Base-by-base conservation (phyloP, 345 rosid species). In the Corchorus capsularis region DNA sequence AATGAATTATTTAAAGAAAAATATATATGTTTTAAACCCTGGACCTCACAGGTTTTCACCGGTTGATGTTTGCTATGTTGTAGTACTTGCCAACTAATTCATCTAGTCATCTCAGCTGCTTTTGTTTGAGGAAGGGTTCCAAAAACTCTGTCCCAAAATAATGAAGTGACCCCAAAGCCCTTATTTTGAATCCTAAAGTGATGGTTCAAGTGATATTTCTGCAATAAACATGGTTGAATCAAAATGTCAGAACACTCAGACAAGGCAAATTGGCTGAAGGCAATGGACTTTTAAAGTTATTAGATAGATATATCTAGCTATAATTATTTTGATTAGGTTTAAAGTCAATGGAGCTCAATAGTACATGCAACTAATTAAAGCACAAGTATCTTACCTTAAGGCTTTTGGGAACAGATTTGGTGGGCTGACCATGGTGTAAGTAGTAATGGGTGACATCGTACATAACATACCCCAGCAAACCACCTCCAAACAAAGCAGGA, bases 141-240 rank as follows among this genome's bases (percentile, higher is more conserved):
- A 16, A 96, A 93, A 69, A 92, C 91, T 75, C 69, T 79, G 86
- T 93, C 99, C 99, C 98, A 96, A 5, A 96, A 69, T 0, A 92
- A n/a, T 3, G 99, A 93, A 67, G 99, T 93, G 78, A 93, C 91
- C 72, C 99, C 98, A 69, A 90, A 96, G 4, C 99, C 97, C 81
- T 85, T 89, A 72, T 87, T 82, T 79, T 96, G 99, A 50, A 89
- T 71, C 85, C 97, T 87, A 77, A 92, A 93, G 88, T 96, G 99
- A 85, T 96, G 99, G 72, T 93, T 96, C 81, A 96, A 73, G 87
- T 96, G 98, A 81, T 93, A 93, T 78, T 88, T 96, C 99, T 93
- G 91, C 86, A 83, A 9, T 57, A 43, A 74, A 53, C 39, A 68
- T 35, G 63, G 49, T 8, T 34, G 46, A 78, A 6, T 54, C 14